phyloP scores from a whole-genome alignment of 1,284 basidiomycete species.

The Earliella scabrosa region DNA sequence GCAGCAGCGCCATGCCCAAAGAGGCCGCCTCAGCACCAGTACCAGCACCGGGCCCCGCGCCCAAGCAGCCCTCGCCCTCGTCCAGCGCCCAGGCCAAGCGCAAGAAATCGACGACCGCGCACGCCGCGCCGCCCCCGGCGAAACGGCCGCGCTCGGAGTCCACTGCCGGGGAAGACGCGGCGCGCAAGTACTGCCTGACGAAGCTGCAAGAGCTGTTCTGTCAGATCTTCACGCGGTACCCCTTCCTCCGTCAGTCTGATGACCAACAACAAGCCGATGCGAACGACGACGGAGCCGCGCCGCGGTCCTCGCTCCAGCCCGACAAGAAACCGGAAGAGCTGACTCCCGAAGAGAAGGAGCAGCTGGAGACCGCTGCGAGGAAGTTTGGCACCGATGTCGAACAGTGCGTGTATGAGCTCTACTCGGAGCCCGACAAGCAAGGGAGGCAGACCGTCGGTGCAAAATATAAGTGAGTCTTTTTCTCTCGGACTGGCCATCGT shows the following conservation, averaged over 20 bases:
- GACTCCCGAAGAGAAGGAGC: constrained; percentile 62
- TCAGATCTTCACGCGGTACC: constrained; percentile 71
- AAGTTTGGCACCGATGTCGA: constrained; percentile 71
- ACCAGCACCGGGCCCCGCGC: neutral
- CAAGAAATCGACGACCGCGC: constrained; percentile 42
- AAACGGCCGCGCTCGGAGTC: constrained; percentile 47
- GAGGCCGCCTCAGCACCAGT: constrained; percentile 4
- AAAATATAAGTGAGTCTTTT: constrained; percentile 77
- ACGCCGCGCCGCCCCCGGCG: constrained; percentile 27
- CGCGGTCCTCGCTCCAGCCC: constrained; percentile 7
- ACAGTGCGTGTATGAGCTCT: constrained; percentile 69
- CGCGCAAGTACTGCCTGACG: constrained; percentile 74
- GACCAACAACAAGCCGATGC: neutral
- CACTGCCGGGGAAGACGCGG: constrained; percentile 62
- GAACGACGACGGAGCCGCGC: neutral
- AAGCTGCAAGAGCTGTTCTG: constrained; percentile 73
- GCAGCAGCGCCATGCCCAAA: constrained; percentile 17
- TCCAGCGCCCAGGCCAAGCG: constrained; percentile 42
- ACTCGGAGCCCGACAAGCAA: constrained; percentile 76
- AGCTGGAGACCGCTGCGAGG: constrained; percentile 55
- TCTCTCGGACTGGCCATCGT: neutral
- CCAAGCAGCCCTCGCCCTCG: constrained; percentile 28
- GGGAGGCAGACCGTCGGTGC: constrained; percentile 67
- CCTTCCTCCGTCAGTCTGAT: constrained; percentile 45
- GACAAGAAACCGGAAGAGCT: constrained; percentile 40